phyloP scores from a whole-genome alignment of 2,329 filamentous ascomycete genomes.

The Chrysoporthe puriensis region DNA sequence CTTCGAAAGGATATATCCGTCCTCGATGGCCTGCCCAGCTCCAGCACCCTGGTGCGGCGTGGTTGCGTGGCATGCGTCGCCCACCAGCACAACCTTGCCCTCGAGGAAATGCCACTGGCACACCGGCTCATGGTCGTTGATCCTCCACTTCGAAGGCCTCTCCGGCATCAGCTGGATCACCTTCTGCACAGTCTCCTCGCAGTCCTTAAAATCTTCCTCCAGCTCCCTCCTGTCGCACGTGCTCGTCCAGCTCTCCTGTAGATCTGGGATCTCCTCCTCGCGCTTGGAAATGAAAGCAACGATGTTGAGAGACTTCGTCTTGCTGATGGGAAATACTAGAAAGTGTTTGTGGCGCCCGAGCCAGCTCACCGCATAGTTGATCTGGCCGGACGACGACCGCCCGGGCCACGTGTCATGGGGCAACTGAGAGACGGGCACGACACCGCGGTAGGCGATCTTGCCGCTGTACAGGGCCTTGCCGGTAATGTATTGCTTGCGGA shows the following conservation, averaged over 20 bases:
- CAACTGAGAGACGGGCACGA: conserved; percentile 35
- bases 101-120: conserved; percentile 30
- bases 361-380: conserved; percentile 20
- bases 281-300: conserved; percentile 29
- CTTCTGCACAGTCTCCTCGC: conserved; percentile 26
- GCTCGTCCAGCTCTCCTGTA: conserved; percentile 26
- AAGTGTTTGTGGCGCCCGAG: conserved; percentile 26
- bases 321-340: conserved; percentile 28
- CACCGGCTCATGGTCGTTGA: conserved; percentile 36
- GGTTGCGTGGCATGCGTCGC: conserved; percentile 26
- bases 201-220: conserved; percentile 30
- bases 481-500: conserved; percentile 23
- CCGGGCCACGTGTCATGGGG: conserved; percentile 24
- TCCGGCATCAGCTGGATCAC: conserved; percentile 29
- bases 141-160: conserved; percentile 33
- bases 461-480: conserved; percentile 34
- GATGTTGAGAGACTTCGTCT: conserved; percentile 27
- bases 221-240: conserved; percentile 24
- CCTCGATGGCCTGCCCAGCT: conserved; percentile 31
- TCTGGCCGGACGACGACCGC: conserved; percentile 5
- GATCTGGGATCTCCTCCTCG: conserved; percentile 28
- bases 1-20: conserved; percentile 30
- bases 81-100: conserved; percentile 23
- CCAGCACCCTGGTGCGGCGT: conserved; percentile 31
- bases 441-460: conserved; percentile 38